These are phyloP conservation scores for grape (Vitis vinifera) DNA, from an alignment of 164 flowering plant species.

Conservation along the genomic window DNA sequence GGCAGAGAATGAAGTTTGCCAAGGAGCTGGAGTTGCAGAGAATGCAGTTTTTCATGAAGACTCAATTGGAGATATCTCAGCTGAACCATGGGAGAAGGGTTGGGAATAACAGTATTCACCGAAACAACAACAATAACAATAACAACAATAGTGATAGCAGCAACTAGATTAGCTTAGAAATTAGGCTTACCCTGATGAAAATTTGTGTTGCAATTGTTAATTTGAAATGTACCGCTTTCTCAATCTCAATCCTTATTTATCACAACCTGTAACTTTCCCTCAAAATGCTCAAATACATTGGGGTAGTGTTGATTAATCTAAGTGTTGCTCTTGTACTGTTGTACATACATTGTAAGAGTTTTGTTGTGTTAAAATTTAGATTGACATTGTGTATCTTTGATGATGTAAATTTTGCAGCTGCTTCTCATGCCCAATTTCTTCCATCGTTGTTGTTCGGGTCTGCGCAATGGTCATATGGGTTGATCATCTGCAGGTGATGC, in stretches of 20 bases:
- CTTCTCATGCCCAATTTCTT: too few relatives aligned
- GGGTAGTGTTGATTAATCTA: too few relatives aligned
- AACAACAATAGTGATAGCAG: conserved; percentile 39
- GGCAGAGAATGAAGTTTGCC: conserved; percentile 80
- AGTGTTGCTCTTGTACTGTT: too few relatives aligned
- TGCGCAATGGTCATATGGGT: not conserved
- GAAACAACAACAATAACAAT: conserved; percentile 14
- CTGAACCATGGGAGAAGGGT: conserved; percentile 37
- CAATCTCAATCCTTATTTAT: too few relatives aligned
- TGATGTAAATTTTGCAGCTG: too few relatives aligned
- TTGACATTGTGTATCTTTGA: too few relatives aligned
- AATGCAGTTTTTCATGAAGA: conserved; percentile 84
- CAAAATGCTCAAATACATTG: too few relatives aligned
- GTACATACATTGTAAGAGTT: too few relatives aligned
- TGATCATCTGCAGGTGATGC: not conserved
- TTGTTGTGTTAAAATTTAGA: too few relatives aligned
- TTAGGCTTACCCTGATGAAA: not conserved
- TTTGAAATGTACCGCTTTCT: too few relatives aligned
- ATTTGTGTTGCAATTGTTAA: not conserved
- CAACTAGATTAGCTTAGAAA: conserved; percentile 18
- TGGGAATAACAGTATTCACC: conserved; percentile 21
- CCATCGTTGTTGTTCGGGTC: too few relatives aligned
- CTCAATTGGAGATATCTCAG: conserved; percentile 81
- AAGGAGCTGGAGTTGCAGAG: conserved; percentile 90
- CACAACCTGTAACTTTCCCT: too few relatives aligned